Base-by-base conservation (phyloP, 768 basidiomycete genomes). In the Lactarius akahatsu region DNA sequence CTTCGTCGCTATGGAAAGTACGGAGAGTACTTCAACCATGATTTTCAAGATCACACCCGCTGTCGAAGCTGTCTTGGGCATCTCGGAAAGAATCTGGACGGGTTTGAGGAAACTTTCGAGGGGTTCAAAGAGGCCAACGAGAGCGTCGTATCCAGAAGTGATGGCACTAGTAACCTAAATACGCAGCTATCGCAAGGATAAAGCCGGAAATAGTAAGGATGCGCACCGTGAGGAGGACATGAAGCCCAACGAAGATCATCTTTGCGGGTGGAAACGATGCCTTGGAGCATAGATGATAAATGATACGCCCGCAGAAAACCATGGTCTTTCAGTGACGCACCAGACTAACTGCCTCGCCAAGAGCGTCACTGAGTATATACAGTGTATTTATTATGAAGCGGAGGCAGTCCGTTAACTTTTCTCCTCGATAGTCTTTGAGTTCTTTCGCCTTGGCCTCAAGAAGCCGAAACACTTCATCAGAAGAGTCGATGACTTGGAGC, bases 31-130 rank as follows among this genome's bases (percentile, higher is more conserved):
- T 47, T 15, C 59, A 13, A 34, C 26, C 43, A 60, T 7, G 1
- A 54, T 61, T 13, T 54, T 54, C 13, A 40, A 9, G 15, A 52
- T 13, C 2, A 61, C 28, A 18, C 52, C 36, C 16, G 23, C 6
- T 10, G 52, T 38, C 8, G 8, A 15, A 5, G 23, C 6, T 1
- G n/a, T 54, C 6, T 28, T 38, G 4, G 43, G 23, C 0, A 47
- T 13, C 26, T 40, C 10, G 7, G 32, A 26, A 40, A 52, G 18
- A 10, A 23, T 26, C 5, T 1, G n/a, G 1, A 26, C 2, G 20
- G 32, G 47, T 52, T 40, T 15, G 20, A 60, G 59, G 59, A 60
- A 43, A n/a, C 13, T 40, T 47, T n/a, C 43, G 30, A 60, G 30
- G 20, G 28, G 34, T 60, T 26, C 43, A n/a, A 60, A 60, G 18